Evolutionary conservation across 345 rosid species (phyloP), one percentile per base, ranked within the genome.

Genomic region (Odontarrhena argentea): DNA sequence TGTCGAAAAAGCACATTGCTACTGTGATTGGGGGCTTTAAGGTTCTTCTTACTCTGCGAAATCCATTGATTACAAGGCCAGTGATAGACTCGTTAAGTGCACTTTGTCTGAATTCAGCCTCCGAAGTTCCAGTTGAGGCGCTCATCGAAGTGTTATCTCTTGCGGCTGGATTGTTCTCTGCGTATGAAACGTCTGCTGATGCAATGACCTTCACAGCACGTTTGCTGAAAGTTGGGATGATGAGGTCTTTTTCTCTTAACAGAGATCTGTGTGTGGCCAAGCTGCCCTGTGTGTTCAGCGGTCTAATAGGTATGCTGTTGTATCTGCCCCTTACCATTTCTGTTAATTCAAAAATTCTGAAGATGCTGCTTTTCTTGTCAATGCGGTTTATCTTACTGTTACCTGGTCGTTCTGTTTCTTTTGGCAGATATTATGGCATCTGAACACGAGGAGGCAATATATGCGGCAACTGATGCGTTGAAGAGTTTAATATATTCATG

Each of bases 361-460:
- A 35, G 48, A 54, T 36, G 10, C 9, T 52, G 9, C 10, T 68
- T 50, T 60, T 37, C 15, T 65, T 54, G 4, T 34, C 52, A 73
- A 3, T 43, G 56, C 8, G 11, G 37, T 36, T 52, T 66, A 44
- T 65, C 63, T 10, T 54, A 28, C 43, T 26, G 14, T 37, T 66
- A 8, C 52, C 50, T 60, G 50, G 44, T 46, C 13, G 24, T 56
- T 52, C 32, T 34, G 7, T 30, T 64, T 75, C 24, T 60, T 73
- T 68, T 80, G 77, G 71, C 81, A 94, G 99, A 91, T 80, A 82
- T 88, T 77, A 9, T 91, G 77, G 87, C 83, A n/a, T 87, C 91
- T 8, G 95, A 91, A 67, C 96, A 94, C n/a, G 95, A 94, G 77
- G 99, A 91, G 82, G 92, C 99, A 41, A 79, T 91, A 69, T 80